Base-by-base conservation (phyloP, 1,139 yeast genomes). In the Pichia sp. region DNA sequence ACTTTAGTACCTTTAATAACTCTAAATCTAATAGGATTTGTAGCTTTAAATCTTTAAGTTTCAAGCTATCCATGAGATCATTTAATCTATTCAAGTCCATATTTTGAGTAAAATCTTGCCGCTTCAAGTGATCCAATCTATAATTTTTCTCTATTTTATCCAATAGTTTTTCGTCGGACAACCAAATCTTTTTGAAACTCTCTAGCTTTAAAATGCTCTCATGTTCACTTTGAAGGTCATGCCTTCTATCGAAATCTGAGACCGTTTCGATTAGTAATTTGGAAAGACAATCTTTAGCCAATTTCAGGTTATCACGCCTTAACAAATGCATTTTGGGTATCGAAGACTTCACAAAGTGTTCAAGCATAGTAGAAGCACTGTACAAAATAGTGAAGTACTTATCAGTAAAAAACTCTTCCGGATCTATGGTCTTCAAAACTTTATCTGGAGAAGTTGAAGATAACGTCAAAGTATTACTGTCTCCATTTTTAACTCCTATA, bases 1-100 rank as follows among this genome's bases (percentile, higher is more conserved):
- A 29, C n/a, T 53, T 53, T 2, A 60, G 9, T 6, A 67, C n/a
- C 36, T 58, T 61, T 1, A 67, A 51, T 17, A 65, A 27, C 46
- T 68, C 71, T 16, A 68, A 52, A 31, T 60, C 46, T 16, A 68
- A 42, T 6, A 68, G 36, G 2, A 68, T 57, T 51, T 68, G 72
- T 24, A 67, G 52, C 50, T 63, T 65, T 2, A 67, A 61, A 45
- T 68, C 72, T 45, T 63, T 58, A 0, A 59, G 41, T 52, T 63
- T 67, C 20, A 67, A 48, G 16, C 49, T 38, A 3, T 50, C 38
- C 24, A 63, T 45, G 6, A 41, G 29, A 4, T 51, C 58, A 9
- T 54, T 55, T 1, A 57, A n/a, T 27, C 33, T 46, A 7, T 36
- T 52, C 4, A n/a, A 4, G 2, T 14, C 20, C 4, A 43, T 8